Evolutionary conservation across 768 basidiomycete genomes (phyloP).

Genomic region (Holtermannia corniformis): DNA sequence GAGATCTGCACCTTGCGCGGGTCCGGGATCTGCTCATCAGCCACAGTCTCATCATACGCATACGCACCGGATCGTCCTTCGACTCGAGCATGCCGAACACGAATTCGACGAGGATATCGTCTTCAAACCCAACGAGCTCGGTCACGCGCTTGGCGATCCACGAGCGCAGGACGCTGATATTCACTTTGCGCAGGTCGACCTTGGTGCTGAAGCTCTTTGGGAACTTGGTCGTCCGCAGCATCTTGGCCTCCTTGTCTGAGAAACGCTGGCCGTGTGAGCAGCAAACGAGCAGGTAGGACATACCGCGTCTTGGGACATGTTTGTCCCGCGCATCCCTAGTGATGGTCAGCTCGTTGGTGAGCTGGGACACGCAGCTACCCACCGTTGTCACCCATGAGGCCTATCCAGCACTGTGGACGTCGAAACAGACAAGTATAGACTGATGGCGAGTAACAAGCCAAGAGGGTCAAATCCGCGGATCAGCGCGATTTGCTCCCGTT

Average conservation of each 20-base stretch:
- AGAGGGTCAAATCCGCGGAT: too few species aligned
- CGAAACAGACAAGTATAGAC: too few species aligned
- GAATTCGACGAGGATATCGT: slow-evolving; percentile 94
- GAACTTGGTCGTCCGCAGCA: slow-evolving; percentile 83
- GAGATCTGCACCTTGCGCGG: slow-evolving; percentile 93
- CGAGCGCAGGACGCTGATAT: slow-evolving; percentile 77
- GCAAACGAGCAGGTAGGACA: not conserved
- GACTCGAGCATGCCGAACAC: slow-evolving; percentile 92
- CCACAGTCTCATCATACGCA: not conserved
- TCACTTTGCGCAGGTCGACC: slow-evolving; percentile 94
- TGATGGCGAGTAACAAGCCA: too few species aligned
- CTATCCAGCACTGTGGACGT: too few species aligned
- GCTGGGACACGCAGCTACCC: slow-evolving; percentile 1
- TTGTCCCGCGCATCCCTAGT: slow-evolving; percentile 34
- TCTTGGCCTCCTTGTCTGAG: slow-evolving; percentile 85
- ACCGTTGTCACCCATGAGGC: slow-evolving; percentile 24
- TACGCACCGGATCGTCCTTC: slow-evolving; percentile 62
- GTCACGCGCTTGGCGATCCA: slow-evolving; percentile 84
- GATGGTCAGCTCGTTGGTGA: not conserved
- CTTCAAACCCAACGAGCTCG: slow-evolving; percentile 84
- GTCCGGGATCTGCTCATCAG: slow-evolving; percentile 63
- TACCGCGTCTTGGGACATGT: slow-evolving; percentile 33
- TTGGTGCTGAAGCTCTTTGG: slow-evolving; percentile 82
- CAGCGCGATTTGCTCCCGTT: too few species aligned
- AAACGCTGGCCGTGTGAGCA: slow-evolving; percentile 55